Percentiles rank a stretch among this genome's conserved stretches.
Conservation (phyloP, 139 green algal genomes). For the Gonium pectorale region DNA sequence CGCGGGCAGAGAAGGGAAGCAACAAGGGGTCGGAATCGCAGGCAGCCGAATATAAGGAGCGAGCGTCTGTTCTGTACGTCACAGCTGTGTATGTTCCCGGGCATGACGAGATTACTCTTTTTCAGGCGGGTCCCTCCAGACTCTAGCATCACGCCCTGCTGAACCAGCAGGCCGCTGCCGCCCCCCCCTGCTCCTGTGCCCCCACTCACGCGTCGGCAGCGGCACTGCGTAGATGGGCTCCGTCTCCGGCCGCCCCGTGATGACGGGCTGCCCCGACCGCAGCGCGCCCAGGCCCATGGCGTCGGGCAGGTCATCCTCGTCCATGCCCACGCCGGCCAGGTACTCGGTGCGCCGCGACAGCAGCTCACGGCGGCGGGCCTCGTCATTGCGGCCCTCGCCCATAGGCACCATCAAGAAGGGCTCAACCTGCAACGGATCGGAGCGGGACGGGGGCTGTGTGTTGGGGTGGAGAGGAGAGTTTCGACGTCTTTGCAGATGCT, state of each 20-base stretch:
- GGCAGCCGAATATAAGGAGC: no score
- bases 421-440: conserved; percentile 70
- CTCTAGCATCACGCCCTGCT: no score
- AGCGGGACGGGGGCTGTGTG: no score
- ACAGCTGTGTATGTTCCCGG: no score
- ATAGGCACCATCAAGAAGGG: conserved; percentile 65
- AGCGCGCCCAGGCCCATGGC: conserved; percentile 17
- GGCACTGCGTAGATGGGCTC: conserved; percentile 47
- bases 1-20: no score
- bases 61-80: no score
- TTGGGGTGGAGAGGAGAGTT: no score
- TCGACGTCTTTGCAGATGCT: no score
- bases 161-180: background rate
- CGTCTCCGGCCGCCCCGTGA: conserved; percentile 1
- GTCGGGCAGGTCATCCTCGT: conserved; percentile 34
- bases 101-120: no score
- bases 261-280: background rate
- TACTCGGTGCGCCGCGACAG: conserved; percentile 54
- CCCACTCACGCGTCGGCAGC: conserved; percentile 4
- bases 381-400: conserved; percentile 33
- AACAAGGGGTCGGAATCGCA: no score
- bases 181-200: background rate
- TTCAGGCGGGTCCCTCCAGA: no score
- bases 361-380: conserved; percentile 46
- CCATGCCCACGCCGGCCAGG: conserved; percentile 16